These are phyloP conservation scores for Russula sp. DNA, from an alignment of 768 basidiomycete species.

Conservation along the genomic window DNA sequence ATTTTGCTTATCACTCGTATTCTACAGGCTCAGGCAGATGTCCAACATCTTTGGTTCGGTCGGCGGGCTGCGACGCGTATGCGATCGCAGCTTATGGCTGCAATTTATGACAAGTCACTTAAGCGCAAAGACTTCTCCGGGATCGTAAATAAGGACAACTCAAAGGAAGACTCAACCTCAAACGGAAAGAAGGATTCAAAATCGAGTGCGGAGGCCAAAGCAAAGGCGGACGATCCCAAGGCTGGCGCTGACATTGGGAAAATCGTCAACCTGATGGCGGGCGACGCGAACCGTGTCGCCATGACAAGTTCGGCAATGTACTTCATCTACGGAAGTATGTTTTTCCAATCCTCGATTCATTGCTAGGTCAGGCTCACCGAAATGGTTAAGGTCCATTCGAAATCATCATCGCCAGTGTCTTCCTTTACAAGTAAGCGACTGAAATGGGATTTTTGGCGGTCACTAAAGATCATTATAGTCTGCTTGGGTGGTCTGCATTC, in stretches of 20 bases:
- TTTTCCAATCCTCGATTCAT: constrained; percentile 9
- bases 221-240: constrained; percentile 51
- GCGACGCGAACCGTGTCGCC: constrained; percentile 62
- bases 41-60: constrained; percentile 77
- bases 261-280: constrained; percentile 87
- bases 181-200: constrained; percentile 26
- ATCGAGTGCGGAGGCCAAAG: neutral
- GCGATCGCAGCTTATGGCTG: constrained; percentile 75
- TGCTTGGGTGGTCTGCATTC: constrained; percentile 70
- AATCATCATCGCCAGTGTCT: constrained; percentile 64
- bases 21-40: constrained; percentile 47
- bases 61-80: constrained; percentile 73
- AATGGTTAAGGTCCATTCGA: constrained; percentile 62
- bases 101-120: constrained; percentile 86
- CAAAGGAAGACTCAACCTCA: neutral
- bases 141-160: constrained; percentile 53
- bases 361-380: neutral
- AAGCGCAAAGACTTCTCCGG: constrained; percentile 83
- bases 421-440: constrained; percentile 65
- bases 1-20: neutral
- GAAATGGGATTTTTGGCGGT: neutral
- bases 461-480: constrained; percentile 37
- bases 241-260: constrained; percentile 86
- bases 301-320: constrained; percentile 56
- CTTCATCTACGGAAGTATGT: constrained; percentile 62